phyloP scores from a whole-genome alignment of 2,329 filamentous ascomycete genomes.

The Diaporthe ampelina region DNA sequence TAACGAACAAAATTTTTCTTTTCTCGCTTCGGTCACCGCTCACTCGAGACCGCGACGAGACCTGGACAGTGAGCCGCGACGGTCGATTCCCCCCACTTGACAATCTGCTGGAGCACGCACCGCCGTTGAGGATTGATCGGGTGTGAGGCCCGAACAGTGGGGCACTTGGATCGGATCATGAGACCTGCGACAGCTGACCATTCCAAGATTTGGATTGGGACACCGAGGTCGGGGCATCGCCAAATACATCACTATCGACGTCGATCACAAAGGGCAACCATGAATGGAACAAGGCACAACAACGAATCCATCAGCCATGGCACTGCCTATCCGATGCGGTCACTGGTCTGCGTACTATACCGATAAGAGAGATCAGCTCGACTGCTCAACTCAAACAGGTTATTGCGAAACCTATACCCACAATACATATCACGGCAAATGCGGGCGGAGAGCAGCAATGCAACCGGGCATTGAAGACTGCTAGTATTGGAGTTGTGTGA shows the following conservation, averaged over 20 bases:
- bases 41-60: neutral
- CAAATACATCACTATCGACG: conserved; percentile 35
- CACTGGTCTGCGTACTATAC: neutral
- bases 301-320: neutral
- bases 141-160: neutral
- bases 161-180: neutral
- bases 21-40: conserved; percentile 14
- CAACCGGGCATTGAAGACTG: neutral
- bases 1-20: neutral
- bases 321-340: neutral
- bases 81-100: neutral
- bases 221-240: neutral
- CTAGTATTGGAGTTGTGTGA: neutral
- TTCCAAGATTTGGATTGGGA: conserved; percentile 8
- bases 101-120: neutral
- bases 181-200: neutral
- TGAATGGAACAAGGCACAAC: neutral
- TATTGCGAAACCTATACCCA: neutral
- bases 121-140: conserved; percentile 3
- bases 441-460: conserved; percentile 1
- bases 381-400: neutral
- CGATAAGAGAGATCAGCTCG: neutral
- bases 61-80: neutral
- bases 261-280: conserved; percentile 1
- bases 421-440: neutral